phyloP scores from a whole-genome alignment of 2,329 filamentous ascomycete species.

The Beauveria medogensis region DNA sequence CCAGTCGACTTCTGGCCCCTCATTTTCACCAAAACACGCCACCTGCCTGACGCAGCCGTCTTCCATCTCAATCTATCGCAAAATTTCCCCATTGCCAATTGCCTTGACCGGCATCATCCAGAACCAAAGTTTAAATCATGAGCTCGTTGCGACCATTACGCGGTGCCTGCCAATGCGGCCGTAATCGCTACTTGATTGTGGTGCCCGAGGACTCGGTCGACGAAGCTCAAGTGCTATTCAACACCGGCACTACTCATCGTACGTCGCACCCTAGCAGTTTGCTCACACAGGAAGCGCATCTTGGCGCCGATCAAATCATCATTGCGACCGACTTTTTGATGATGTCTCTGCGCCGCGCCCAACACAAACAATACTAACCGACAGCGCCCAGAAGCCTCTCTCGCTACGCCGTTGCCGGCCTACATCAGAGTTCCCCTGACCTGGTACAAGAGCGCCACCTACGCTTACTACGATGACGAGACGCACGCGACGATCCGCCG shows the following conservation, averaged over 20 bases:
- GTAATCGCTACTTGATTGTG: constrained; percentile 71
- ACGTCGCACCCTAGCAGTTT: constrained; percentile 32
- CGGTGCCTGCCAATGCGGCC: constrained; percentile 77
- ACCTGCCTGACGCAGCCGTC: not conserved
- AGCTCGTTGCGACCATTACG: constrained; percentile 48
- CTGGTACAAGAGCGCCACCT: constrained; percentile 72
- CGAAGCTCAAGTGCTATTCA: constrained; percentile 64
- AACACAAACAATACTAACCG: not conserved
- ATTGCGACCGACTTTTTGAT: not conserved
- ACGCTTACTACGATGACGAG: constrained; percentile 73
- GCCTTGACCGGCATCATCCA: not conserved
- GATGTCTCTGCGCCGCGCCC: not conserved
- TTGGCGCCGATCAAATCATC: not conserved
- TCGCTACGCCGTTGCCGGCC: constrained; percentile 66
- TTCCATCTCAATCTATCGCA: not conserved
- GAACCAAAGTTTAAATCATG: constrained; percentile 25
- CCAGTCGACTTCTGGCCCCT: not conserved
- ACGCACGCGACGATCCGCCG: constrained; percentile 57
- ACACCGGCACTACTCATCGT: constrained; percentile 64
- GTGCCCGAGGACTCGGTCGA: constrained; percentile 49
- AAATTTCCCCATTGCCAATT: constrained; percentile 1
- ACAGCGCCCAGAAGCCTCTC: constrained; percentile 46
- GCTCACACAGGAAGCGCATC: too few species aligned
- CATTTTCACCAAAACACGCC: constrained; percentile 4
- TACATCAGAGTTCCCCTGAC: constrained; percentile 75